Percentiles rank a stretch among this genome's conserved stretches.
phyloP scores from a whole-genome alignment of 805 yeast species.

The Lipomyces sp. region DNA sequence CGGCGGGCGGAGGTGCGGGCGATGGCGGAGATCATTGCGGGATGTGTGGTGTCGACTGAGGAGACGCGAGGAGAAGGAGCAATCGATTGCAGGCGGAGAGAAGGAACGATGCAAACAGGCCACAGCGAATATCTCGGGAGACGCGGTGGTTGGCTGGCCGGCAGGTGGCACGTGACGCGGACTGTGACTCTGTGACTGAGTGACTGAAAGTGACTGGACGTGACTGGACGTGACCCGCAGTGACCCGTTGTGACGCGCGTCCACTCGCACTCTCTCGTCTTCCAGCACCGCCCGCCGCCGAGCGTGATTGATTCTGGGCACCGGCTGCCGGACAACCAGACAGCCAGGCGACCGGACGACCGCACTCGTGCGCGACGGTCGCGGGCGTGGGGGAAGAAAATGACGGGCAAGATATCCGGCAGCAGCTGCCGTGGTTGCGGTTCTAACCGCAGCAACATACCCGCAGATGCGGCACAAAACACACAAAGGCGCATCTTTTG shows the following conservation, averaged over 20 bases:
- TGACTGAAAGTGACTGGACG: not conserved
- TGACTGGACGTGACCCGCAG: not conserved
- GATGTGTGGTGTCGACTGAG: not conserved
- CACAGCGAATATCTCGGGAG: constrained; percentile 2
- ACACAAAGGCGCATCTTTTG: no score
- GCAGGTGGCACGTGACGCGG: not conserved
- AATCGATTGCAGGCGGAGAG: not conserved
- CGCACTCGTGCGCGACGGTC: no score
- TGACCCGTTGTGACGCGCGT: not conserved
- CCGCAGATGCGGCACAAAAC: no score
- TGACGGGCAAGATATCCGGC: no score
- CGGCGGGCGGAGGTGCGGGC: constrained; percentile 28
- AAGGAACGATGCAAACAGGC: not conserved
- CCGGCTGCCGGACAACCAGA: no score
- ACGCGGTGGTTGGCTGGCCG: constrained; percentile 14
- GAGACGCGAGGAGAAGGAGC: not conserved
- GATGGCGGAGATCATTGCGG: constrained; percentile 19
- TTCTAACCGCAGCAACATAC: no score
- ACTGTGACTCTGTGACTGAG: not conserved
- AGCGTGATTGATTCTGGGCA: no score
- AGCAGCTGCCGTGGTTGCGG: no score
- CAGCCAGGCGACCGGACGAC: no score
- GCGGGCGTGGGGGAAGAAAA: no score
- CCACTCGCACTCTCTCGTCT: not conserved
- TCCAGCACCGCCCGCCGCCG: not conserved